Evolutionary conservation across 176 grass and related monocot genomes (phyloP).

Genomic region (Oryza glumipatula): DNA sequence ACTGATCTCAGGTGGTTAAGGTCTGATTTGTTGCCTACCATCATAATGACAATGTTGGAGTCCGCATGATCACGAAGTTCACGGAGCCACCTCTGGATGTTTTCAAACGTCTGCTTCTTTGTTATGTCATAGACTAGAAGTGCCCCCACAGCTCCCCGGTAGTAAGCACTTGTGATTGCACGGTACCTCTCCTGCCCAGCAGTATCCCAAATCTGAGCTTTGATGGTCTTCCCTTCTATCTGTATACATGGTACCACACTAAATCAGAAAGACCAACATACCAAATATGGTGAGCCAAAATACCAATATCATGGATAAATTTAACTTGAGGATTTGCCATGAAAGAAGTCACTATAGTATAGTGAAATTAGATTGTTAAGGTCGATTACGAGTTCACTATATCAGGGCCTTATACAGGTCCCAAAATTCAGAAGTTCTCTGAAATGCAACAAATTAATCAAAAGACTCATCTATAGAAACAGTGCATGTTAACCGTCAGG

Average conservation of each 20-base stretch:
- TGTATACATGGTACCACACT: conserved; percentile 32
- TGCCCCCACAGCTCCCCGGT: conserved; percentile 77
- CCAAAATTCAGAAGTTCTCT: neutral
- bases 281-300: neutral
- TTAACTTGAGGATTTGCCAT: neutral
- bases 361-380: neutral
- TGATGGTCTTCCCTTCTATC: conserved; percentile 71
- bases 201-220: conserved; percentile 80
- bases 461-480: neutral
- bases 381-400: neutral
- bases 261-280: conserved; percentile 29
- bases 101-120: conserved; percentile 75
- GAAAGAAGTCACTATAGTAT: neutral
- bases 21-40: conserved; percentile 77
- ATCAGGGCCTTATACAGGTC: neutral
- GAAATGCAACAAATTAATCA: neutral
- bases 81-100: conserved; percentile 70
- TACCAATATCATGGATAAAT: neutral
- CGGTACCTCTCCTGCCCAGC: conserved; percentile 76
- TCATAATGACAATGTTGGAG: conserved; percentile 81
- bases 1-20: conserved; percentile 69
- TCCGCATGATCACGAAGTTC: conserved; percentile 72
- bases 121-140: conserved; percentile 77
- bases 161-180: conserved; percentile 78
- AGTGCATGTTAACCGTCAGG: neutral